Evolutionary conservation across 148 eudicot genomes (phyloP), one percentile per base, ranked within the genome.

Genomic region (Linanthus parryae): DNA sequence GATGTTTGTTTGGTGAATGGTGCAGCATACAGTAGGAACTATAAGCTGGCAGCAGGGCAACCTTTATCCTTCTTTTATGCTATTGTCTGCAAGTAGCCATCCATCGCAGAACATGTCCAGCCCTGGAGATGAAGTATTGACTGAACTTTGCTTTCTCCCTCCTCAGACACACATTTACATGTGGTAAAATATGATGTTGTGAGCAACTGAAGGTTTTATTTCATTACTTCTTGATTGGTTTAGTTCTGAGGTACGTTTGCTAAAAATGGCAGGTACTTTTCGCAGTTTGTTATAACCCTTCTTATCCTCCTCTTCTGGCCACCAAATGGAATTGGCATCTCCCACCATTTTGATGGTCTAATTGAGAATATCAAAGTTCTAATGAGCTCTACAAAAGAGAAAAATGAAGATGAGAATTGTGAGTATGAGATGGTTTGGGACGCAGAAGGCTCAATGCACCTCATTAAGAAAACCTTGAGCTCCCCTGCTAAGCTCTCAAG

Each of bases 21-120:
- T 61, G 69, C 82, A 91, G 98, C 94, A 91, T 62, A 91, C 98
- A 57, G 54, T 87, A 48, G 98, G 98, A 61, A 83, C 95, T 36
- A 38, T 81, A 63, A 91, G 98, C 66, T 91, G 98, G 98, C 98
- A 91, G 71, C 89, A 79, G 67, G 98, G 98, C 27, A 91, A 91
- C 68, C 63, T 76, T 51, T 73, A 62, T 63, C 98, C 98, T 38
- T 91, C 98, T 1, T 91, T 86, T 64, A 84, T 91, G 98, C 78
- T 91, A 16, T 46, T 91, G 65, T 76, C 98, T 49, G 81, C 69
- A n/a, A 66, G 72, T 58, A 91, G 76, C 25, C 68, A 53, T 26
- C 42, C 70, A 44, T 41, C 22, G 15, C 41, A 78, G n/a, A 69
- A 72, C 53, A 65, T 52, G 53, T 72, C 85, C 48, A 37, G 59